Evolutionary conservation across 257 asterid species (phyloP).

Genomic region (Solanum lycopersicoides): DNA sequence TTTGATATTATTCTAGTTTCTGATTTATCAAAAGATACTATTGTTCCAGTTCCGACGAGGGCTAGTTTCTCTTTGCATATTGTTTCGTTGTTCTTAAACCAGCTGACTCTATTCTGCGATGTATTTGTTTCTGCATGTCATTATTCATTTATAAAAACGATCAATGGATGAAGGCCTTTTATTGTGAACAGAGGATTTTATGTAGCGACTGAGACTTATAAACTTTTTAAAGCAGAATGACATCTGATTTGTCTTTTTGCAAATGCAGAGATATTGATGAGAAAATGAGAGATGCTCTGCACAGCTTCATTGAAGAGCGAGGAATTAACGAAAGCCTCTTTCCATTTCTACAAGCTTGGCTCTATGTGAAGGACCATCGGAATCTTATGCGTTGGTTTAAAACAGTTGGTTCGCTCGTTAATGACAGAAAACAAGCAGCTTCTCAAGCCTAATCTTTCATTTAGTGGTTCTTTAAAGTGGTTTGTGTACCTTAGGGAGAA

Average conservation of each 20-base stretch:
- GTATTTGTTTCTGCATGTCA: not conserved
- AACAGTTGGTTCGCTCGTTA: constrained; percentile 44
- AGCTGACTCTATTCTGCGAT: not conserved
- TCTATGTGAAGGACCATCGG: constrained; percentile 90
- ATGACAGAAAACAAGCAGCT: constrained; percentile 19
- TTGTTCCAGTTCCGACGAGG: not conserved
- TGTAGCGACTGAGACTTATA: not conserved
- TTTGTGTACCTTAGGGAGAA: not conserved
- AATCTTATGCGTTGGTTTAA: constrained; percentile 54
- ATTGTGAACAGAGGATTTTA: not conserved
- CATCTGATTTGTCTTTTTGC: not conserved
- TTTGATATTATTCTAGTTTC: not conserved
- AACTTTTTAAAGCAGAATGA: not conserved
- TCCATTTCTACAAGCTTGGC: constrained; percentile 95
- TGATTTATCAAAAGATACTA: not conserved
- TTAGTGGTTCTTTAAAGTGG: not conserved
- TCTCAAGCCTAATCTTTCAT: constrained; percentile 8
- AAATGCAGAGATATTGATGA: constrained; percentile 7
- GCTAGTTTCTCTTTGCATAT: not conserved
- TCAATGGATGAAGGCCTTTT: not conserved
- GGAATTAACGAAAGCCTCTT: constrained; percentile 75
- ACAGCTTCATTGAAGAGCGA: constrained; percentile 53
- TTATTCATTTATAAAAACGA: not conserved
- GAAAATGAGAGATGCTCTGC: constrained; percentile 1
- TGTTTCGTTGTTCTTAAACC: not conserved